Percentiles rank a stretch among this genome's conserved stretches.
phyloP scores from a whole-genome alignment of 2,329 filamentous ascomycete genomes.

The Didymella sp. region DNA sequence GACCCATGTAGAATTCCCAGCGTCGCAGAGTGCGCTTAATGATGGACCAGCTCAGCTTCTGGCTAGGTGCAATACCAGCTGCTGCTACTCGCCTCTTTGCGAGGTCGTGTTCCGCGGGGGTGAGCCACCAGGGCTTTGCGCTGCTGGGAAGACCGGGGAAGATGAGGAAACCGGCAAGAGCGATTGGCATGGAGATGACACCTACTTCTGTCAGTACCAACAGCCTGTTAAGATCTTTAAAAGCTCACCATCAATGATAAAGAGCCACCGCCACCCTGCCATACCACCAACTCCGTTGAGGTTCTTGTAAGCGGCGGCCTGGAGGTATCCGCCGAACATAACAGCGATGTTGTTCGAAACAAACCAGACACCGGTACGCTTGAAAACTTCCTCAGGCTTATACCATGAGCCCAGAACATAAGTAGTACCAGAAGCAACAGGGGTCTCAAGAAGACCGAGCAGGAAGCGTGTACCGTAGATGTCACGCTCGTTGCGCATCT shows the following conservation, averaged over 20 bases:
- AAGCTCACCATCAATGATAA: constrained; percentile 56
- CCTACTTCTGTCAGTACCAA: constrained; percentile 34
- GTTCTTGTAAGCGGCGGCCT: constrained; percentile 61
- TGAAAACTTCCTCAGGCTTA: constrained; percentile 57
- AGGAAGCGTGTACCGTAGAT: constrained; percentile 52
- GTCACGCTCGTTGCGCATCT: constrained; percentile 48
- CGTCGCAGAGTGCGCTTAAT: constrained; percentile 55
- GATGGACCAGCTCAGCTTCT: constrained; percentile 53
- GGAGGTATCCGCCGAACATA: constrained; percentile 66
- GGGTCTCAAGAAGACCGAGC: constrained; percentile 47
- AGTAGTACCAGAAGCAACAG: constrained; percentile 47
- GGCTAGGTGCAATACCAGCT: constrained; percentile 47
- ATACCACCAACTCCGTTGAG: constrained; percentile 58
- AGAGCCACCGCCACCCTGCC: constrained; percentile 61
- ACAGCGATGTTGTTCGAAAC: constrained; percentile 60
- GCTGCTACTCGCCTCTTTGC: constrained; percentile 40
- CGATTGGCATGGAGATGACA: constrained; percentile 63
- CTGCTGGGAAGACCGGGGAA: constrained; percentile 61
- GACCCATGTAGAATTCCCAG: constrained; percentile 62
- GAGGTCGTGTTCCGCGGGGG: constrained; percentile 41
- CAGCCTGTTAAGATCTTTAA: not conserved
- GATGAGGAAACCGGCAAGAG: constrained; percentile 61
- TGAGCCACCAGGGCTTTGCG: constrained; percentile 60
- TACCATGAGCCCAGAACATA: constrained; percentile 53
- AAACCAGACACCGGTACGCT: constrained; percentile 63